Base-by-base conservation (phyloP, 2,329 filamentous ascomycete species). In the Sclerotinia spermophila region DNA sequence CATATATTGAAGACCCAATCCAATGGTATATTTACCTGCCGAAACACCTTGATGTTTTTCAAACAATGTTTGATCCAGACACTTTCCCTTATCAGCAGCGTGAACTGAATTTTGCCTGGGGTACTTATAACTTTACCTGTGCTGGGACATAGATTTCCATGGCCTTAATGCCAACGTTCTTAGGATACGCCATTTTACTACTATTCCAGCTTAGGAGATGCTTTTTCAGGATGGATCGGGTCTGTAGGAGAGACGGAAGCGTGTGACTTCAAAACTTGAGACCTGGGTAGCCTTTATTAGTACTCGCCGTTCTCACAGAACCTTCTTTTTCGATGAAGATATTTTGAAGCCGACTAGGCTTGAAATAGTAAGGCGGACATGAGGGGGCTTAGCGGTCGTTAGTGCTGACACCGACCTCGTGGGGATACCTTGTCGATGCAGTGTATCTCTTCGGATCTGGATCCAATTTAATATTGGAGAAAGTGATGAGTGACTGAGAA, bases 121-220 rank as follows among this genome's bases (percentile, higher is more conserved):
- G 27, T 33, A 15, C 1, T 11, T 17, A 24, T 21, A 30, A 2
- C 17, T 89, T 75, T 83, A 94, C 92, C 89, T 94, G 92, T 82
- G 86, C 91, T 75, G 92, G 92, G 80, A 93, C 92, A 83, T 96
- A 96, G 80, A 96, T 88, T 82, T 95, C 92, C 82, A 96, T 92
- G 90, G 92, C 92, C 86, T 95, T 95, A 81, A 96, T 94, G 87
- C 92, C 92, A 82, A 96, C 90, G 84, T 94, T 95, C 82, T 94
- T 89, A 74, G 92, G 91, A 83, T 91, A 90, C 76, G 89, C 81
- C 61, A 65, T 65, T 48, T 8, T 45, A 33, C 6, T 10, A 59
- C 33, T 59, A 5, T 59, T 59, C 21, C 13, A 38, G 17, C 33
- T 38, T 4, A n/a, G 33, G 11, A 59, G 56, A 59, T 38, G 11